Percentiles rank a stretch among this genome's conserved stretches.
These are phyloP conservation scores for Salvia splendens DNA, from an alignment of 257 asterid genomes.

Conservation along the genomic window DNA sequence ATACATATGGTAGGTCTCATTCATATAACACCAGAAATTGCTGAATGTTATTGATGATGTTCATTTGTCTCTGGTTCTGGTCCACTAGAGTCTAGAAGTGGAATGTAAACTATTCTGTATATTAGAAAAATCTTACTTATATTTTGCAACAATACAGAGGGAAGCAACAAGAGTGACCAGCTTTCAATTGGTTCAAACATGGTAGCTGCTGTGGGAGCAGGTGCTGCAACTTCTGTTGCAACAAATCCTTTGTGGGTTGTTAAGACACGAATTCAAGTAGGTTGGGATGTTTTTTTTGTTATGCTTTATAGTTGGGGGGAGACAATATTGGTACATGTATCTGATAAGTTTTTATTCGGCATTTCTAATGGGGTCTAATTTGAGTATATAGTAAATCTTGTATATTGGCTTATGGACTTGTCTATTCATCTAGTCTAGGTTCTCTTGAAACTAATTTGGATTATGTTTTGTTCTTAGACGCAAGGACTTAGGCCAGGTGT, in stretches of 20 bases:
- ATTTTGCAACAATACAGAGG: constrained; percentile 48
- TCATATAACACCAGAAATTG: constrained; percentile 17
- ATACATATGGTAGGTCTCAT: constrained; percentile 60
- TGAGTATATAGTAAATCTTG: background rate
- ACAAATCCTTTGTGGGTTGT: constrained; percentile 96
- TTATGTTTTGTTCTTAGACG: constrained; percentile 53
- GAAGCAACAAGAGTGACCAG: constrained; percentile 46
- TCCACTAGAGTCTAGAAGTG: constrained; percentile 16
- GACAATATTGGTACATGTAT: too few species aligned
- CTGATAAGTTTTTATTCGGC: background rate
- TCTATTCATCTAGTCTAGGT: constrained; percentile 3
- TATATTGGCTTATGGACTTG: background rate
- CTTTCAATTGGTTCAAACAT: constrained; percentile 73
- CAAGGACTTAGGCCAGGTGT: constrained; percentile 95
- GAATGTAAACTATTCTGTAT: constrained; percentile 6
- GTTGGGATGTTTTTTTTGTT: constrained; percentile 35
- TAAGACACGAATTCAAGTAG: constrained; percentile 90
- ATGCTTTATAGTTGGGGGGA: background rate
- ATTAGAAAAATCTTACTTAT: constrained; percentile 7
- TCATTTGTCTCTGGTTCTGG: background rate
- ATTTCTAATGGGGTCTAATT: background rate
- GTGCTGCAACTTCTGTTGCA: constrained; percentile 79
- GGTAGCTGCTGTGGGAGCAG: constrained; percentile 95
- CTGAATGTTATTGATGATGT: background rate
- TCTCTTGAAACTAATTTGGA: constrained; percentile 24